Conservation (phyloP, 2,329 filamentous ascomycete genomes). For the Lachnellula occidentalis region DNA sequence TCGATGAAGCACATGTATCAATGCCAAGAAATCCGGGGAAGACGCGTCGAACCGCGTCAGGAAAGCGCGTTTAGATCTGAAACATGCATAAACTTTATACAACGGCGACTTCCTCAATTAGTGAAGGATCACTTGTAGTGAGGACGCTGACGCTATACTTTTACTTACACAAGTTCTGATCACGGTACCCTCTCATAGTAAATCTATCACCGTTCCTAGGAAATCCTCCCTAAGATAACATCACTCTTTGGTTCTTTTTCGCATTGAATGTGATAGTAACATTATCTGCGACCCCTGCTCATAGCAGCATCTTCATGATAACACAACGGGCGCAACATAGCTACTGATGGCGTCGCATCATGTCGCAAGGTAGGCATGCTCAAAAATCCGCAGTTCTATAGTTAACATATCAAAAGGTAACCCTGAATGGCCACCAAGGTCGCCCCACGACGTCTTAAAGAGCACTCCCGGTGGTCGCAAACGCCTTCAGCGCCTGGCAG, state of each 20-base stretch:
- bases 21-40: background rate
- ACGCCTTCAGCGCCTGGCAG: conserved; percentile 63
- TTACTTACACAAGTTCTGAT: too few species aligned
- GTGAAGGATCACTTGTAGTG: background rate
- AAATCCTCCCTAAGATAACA: background rate
- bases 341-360: conserved; percentile 8
- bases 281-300: conserved; percentile 11
- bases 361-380: conserved; percentile 26
- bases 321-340: background rate
- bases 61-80: background rate
- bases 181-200: too few species aligned
- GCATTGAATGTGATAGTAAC: conserved; percentile 3
- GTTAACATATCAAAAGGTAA: conserved; percentile 27
- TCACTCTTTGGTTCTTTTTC: background rate
- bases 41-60: background rate
- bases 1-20: too few species aligned
- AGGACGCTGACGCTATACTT: too few species aligned
- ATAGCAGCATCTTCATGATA: conserved; percentile 16
- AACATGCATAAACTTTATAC: background rate
- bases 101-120: background rate
- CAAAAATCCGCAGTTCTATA: conserved; percentile 5
- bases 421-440: conserved; percentile 61
- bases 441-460: conserved; percentile 58
- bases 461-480: conserved; percentile 74
- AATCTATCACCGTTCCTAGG: background rate